These are phyloP conservation scores for Nyssa sinensis DNA, from an alignment of 148 eudicot genomes.

Conservation along the genomic window DNA sequence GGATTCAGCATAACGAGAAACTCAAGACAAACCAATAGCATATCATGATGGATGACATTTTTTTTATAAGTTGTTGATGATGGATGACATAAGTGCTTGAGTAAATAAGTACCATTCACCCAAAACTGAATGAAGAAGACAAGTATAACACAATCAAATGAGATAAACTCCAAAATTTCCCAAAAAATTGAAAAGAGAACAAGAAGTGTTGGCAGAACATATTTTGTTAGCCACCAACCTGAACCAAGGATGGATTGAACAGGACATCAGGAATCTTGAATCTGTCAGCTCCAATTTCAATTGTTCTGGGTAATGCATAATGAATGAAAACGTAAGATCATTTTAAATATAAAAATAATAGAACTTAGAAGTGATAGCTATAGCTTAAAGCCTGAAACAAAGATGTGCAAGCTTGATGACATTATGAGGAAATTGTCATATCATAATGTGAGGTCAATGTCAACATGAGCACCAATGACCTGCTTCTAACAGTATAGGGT, in stretches of 20 bases:
- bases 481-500: not conserved
- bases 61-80: too few species aligned
- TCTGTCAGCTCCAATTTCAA: constrained; percentile 96
- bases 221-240: constrained; percentile 38
- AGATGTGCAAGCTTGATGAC: not conserved
- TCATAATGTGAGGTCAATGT: not conserved
- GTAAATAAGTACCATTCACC: not conserved
- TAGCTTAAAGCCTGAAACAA: constrained; percentile 3
- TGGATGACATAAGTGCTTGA: not conserved
- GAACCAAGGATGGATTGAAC: constrained; percentile 90
- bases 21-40: too few species aligned
- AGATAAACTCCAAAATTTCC: not conserved
- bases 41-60: too few species aligned
- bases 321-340: constrained; percentile 4
- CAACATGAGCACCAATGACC: not conserved
- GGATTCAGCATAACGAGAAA: not conserved
- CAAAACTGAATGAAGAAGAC: not conserved
- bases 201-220: not conserved
- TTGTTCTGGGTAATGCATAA: constrained; percentile 56
- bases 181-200: not conserved
- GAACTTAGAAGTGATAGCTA: not conserved
- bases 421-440: constrained; percentile 2
- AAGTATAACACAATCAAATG: not conserved
- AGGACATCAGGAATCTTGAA: constrained; percentile 97
- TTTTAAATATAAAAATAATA: not conserved